Evolutionary conservation across 106 monocot species (phyloP).

Genomic region (Phalaenopsis equestris): DNA sequence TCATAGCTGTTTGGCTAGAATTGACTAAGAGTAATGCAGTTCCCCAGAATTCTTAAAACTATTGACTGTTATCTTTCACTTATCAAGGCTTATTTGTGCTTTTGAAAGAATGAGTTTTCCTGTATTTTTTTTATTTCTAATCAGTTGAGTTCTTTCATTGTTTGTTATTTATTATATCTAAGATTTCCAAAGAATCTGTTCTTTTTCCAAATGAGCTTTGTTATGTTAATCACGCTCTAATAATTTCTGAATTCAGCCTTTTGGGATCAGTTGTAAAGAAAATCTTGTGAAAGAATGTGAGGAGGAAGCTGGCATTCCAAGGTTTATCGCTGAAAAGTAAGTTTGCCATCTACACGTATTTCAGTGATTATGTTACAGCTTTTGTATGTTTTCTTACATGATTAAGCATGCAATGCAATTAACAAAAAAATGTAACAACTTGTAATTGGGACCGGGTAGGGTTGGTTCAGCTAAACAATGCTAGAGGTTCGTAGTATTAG

Average conservation of each 20-base stretch:
- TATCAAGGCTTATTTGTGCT: too few species aligned
- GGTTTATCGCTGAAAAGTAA: constrained; percentile 56
- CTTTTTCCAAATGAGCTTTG: not conserved
- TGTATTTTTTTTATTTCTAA: too few species aligned
- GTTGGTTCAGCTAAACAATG: too few species aligned
- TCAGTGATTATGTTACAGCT: not conserved
- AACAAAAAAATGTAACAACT: too few species aligned
- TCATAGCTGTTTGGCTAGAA: not conserved
- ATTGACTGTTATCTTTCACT: too few species aligned
- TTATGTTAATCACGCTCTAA: not conserved
- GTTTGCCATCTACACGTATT: constrained; percentile 1
- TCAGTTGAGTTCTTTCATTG: too few species aligned
- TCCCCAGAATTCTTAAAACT: too few species aligned
- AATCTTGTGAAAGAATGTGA: constrained; percentile 91
- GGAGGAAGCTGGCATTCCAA: constrained; percentile 94
- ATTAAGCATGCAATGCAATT: not conserved
- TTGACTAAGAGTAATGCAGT: not conserved
- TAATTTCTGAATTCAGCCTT: constrained; percentile 31
- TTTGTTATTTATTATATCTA: not conserved
- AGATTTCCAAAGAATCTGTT: not conserved
- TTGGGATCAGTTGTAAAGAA: constrained; percentile 74
- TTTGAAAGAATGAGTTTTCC: too few species aligned
- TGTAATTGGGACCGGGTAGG: not conserved
- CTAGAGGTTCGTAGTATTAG: too few species aligned
- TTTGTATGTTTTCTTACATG: not conserved